phyloP scores from a whole-genome alignment of 2,329 filamentous ascomycete species.

The Epichloe hybrida region DNA sequence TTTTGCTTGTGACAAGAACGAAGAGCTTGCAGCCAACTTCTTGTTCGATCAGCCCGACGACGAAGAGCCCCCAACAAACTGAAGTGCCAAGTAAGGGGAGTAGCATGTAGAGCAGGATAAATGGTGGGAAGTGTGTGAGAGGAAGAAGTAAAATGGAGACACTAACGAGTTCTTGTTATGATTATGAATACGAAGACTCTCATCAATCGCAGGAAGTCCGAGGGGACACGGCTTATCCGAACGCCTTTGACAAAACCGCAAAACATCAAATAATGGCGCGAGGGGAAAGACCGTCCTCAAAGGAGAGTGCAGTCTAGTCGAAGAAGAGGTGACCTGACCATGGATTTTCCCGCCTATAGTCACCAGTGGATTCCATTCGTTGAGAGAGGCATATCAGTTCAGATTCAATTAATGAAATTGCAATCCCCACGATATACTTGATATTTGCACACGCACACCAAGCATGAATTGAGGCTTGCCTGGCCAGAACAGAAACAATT shows the following conservation, averaged over 20 bases:
- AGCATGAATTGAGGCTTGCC: too few species aligned
- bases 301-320: neutral
- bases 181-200: constrained; percentile 3
- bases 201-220: neutral
- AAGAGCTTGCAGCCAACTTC: constrained; percentile 95
- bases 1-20: constrained; percentile 98
- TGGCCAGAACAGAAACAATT: neutral
- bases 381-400: neutral
- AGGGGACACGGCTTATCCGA: neutral
- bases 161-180: constrained; percentile 1
- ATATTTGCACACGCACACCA: too few species aligned
- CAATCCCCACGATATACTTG: neutral
- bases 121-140: neutral
- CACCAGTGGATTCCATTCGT: neutral
- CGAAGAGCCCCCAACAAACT: constrained; percentile 42
- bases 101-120: neutral
- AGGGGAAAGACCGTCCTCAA: neutral
- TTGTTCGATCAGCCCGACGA: constrained; percentile 95
- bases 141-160: neutral
- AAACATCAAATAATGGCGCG: neutral
- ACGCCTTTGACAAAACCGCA: too few species aligned
- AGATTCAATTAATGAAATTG: neutral
- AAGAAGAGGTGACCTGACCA: neutral
- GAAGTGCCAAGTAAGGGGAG: constrained; percentile 11
- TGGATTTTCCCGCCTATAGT: neutral